Evolutionary conservation across 2,329 filamentous ascomycete genomes (phyloP).

Genomic region (Fusarium sublunatum): DNA sequence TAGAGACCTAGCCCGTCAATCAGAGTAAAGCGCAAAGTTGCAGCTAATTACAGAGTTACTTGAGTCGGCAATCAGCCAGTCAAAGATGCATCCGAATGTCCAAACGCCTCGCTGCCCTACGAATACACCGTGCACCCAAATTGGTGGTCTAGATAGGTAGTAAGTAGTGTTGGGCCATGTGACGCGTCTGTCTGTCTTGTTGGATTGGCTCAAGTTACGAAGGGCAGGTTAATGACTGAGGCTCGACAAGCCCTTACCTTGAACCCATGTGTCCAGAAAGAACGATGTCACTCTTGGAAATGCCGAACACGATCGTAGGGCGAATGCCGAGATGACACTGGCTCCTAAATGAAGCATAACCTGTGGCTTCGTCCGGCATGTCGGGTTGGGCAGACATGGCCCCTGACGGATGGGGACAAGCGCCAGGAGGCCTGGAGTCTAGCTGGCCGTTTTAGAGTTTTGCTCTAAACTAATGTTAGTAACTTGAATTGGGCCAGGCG

Average conservation of each 20-base stretch:
- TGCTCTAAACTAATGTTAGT: neutral
- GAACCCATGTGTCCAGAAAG: neutral
- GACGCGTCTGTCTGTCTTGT: neutral
- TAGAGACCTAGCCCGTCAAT: constrained; percentile 7
- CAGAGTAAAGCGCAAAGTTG: constrained; percentile 14
- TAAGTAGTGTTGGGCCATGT: constrained; percentile 12
- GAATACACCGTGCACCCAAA: neutral
- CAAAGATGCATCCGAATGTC: constrained; percentile 7
- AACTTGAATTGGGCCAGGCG: neutral
- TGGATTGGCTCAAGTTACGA: neutral
- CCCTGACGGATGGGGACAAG: constrained; percentile 11
- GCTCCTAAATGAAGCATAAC: constrained; percentile 12
- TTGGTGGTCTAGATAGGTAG: constrained; percentile 1
- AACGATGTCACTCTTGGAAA: constrained; percentile 17
- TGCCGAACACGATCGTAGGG: constrained; percentile 29
- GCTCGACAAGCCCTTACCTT: constrained; percentile 15
- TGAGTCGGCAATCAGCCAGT: constrained; percentile 4
- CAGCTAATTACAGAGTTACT: constrained; percentile 2
- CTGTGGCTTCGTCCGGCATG: constrained; percentile 1
- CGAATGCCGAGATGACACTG: constrained; percentile 27
- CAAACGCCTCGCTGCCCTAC: neutral
- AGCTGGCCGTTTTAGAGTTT: constrained; percentile 15
- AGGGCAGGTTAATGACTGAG: constrained; percentile 4
- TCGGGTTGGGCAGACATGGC: constrained; percentile 1
- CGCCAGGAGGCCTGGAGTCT: neutral